Percentiles rank a stretch among this genome's conserved stretches.
phyloP scores from a whole-genome alignment of 345 rosid species.

The Excoecaria cochinchinensis region DNA sequence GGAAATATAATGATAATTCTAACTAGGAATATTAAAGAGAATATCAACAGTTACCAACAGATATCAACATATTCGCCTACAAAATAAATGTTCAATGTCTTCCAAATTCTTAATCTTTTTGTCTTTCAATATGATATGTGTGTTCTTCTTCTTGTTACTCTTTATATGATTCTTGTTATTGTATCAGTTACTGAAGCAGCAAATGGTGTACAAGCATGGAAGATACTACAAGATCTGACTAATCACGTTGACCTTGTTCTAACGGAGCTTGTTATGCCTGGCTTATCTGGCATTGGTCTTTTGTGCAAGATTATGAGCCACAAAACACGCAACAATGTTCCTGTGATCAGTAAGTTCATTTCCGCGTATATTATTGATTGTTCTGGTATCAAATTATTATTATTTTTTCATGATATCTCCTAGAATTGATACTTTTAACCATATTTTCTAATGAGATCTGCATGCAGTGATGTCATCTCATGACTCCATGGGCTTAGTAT shows the following conservation, averaged over 20 bases:
- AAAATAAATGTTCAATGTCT: not conserved
- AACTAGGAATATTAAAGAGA: too few species aligned
- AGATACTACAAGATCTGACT: conserved; percentile 45
- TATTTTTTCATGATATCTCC: not conserved
- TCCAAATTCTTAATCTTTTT: not conserved
- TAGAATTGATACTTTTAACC: conserved; percentile 9
- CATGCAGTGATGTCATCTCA: conserved; percentile 35
- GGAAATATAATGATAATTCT: too few species aligned
- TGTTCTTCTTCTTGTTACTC: conserved; percentile 28
- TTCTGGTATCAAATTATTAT: not conserved
- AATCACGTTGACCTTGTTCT: conserved; percentile 55
- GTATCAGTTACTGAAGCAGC: conserved; percentile 46
- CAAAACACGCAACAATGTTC: conserved; percentile 51
- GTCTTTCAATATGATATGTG: conserved; percentile 25
- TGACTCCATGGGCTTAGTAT: conserved; percentile 25
- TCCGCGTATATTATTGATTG: not conserved
- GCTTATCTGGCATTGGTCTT: conserved; percentile 55
- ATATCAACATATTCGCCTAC: not conserved
- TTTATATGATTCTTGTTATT: not conserved
- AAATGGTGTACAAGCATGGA: conserved; percentile 68
- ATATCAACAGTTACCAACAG: too few species aligned
- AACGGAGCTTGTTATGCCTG: conserved; percentile 59
- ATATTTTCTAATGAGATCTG: conserved; percentile 8
- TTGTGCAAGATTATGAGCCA: conserved; percentile 57
- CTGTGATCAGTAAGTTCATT: conserved; percentile 36